phyloP scores from a whole-genome alignment of 83 land plant species.

The Isoetes engelmannii region DNA sequence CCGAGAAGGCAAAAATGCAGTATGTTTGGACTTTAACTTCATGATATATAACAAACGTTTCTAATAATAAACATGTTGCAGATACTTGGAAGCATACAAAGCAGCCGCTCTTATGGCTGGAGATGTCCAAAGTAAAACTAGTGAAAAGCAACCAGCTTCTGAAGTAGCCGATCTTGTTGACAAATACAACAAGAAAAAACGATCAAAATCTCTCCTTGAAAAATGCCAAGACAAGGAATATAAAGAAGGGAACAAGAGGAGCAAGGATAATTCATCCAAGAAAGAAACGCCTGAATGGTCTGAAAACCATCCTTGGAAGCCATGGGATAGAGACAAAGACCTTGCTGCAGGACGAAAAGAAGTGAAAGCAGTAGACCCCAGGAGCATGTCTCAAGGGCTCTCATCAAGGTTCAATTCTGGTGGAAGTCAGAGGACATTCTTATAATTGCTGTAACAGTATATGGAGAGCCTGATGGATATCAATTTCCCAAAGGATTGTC shows the following conservation, averaged over 20 bases:
- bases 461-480: too few relatives aligned
- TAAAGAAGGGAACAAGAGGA: slow-evolving; percentile 35
- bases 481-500: too few relatives aligned
- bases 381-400: slow-evolving; percentile 58
- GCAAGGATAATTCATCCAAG: slow-evolving; percentile 21
- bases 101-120: slow-evolving; percentile 47
- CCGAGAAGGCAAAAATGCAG: slow-evolving; percentile 84
- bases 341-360: slow-evolving; percentile 69
- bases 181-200: slow-evolving; percentile 58
- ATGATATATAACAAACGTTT: not conserved
- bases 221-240: slow-evolving; percentile 46
- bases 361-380: slow-evolving; percentile 60
- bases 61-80: slow-evolving; percentile 24
- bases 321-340: slow-evolving; percentile 98
- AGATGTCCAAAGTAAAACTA: slow-evolving; percentile 14
- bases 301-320: slow-evolving; percentile 97
- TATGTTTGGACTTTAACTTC: slow-evolving; percentile 22
- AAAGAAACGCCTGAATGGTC: slow-evolving; percentile 62
- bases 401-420: slow-evolving; percentile 70
- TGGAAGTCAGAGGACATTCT: too few relatives aligned
- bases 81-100: slow-evolving; percentile 84
- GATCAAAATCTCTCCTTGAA: slow-evolving; percentile 64
- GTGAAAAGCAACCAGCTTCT: slow-evolving; percentile 28
- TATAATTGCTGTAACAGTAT: too few relatives aligned
- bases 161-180: slow-evolving; percentile 76